Conservation (phyloP, 768 basidiomycete species). For the Piloderma croceum region DNA sequence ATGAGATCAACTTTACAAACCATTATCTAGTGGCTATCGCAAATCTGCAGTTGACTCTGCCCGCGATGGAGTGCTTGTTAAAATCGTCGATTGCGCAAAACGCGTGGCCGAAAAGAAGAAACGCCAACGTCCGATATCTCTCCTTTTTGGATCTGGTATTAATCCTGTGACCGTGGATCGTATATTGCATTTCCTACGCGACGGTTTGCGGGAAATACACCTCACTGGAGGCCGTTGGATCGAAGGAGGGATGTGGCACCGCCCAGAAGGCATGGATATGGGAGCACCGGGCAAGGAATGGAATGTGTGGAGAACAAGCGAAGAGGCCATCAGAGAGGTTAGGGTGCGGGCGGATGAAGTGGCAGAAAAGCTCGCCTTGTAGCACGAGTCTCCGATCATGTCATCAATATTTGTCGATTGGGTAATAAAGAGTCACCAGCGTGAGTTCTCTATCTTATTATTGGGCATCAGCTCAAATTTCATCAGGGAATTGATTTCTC, state of each 20-base stretch:
- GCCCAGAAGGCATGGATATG: conserved; percentile 63
- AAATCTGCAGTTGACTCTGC: conserved; percentile 26
- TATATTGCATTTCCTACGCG: conserved; percentile 47
- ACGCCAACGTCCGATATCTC: conserved; percentile 15
- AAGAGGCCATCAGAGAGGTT: conserved; percentile 45
- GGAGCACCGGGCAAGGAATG: conserved; percentile 54
- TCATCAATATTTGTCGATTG: too few species aligned
- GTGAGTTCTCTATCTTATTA: too few species aligned
- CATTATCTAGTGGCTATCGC: too few species aligned
- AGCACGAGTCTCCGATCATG: too few species aligned
- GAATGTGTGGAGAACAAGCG: conserved; percentile 62
- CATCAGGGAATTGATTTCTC: too few species aligned
- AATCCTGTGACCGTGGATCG: conserved; percentile 47
- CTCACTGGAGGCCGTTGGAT: conserved; percentile 68
- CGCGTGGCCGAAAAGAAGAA: too few species aligned
- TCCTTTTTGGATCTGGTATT: conserved; percentile 77
- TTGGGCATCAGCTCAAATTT: too few species aligned
- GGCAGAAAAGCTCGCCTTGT: too few species aligned
- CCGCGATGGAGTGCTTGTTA: neutral
- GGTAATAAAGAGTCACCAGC: too few species aligned
- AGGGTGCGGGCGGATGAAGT: conserved; percentile 44
- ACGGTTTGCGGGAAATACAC: conserved; percentile 65
- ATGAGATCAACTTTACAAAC: conserved; percentile 10
- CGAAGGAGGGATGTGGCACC: conserved; percentile 45
- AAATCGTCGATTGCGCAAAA: too few species aligned